Base-by-base conservation (phyloP, 805 yeast genomes). In the Saccharomyces paradoxus region DNA sequence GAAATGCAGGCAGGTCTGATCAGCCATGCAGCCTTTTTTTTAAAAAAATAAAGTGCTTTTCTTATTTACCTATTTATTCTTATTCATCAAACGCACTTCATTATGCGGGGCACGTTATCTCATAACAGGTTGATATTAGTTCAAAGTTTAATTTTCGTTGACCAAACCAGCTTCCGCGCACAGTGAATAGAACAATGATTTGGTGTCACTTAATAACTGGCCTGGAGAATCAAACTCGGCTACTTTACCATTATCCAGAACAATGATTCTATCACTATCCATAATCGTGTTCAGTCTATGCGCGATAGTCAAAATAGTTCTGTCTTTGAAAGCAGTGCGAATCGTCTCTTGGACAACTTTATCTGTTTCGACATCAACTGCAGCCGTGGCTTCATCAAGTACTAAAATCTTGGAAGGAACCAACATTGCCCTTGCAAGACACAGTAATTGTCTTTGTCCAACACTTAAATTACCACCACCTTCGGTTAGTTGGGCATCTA, bases 331-430 rank as follows among this genome's bases (percentile, higher is more conserved):
- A 46, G 87, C 89, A 0, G 77, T 71, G 70, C 94, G 78, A 51
- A 87, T 87, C 1, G 96, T 87, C 57, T 84, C 81, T 72, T 87
- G 95, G 52, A 87, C 77, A 53, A 87, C 79, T 57, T 81, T 74
- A 70, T 87, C 96, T 2, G 96, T 87, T 65, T 86, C 89, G 41
- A 87, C 91, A 71, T 87, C 96, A 51, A 87, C 94, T 5, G 92
- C 90, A 4, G 96, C 94, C 2, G 96, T 87, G 12, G 95, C 95
- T 71, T 87, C 96, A 70, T 87, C 96, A 63, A 87, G 71, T 8
- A 87, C 83, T 58, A 87, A 74, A 46, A 87, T 79, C 56, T 82
- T 81, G 6, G 82, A 74, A 41, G 81, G 78, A 57, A 82, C 83
- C 59, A 86, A 75, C 56, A 87, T 73, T 1, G 91, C 94, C 66